These are phyloP conservation scores for Aureobasidium musti DNA, from an alignment of 2,329 filamentous ascomycete genomes.

Conservation along the genomic window DNA sequence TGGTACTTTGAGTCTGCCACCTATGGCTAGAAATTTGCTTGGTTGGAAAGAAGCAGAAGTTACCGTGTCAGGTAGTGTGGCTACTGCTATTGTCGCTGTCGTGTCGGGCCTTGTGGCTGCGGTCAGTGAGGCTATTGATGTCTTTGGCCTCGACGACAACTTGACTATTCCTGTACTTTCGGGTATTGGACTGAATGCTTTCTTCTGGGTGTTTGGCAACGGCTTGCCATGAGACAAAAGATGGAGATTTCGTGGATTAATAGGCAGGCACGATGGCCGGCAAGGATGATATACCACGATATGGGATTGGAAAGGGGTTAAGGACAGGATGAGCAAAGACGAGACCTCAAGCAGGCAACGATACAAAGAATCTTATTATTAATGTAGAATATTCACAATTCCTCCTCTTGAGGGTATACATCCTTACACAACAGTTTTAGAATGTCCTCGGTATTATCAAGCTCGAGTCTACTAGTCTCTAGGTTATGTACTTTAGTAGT, in stretches of 20 bases:
- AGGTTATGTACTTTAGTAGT: slow-evolving; percentile 38
- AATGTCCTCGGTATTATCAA: slow-evolving; percentile 41
- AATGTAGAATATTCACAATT: too few species aligned
- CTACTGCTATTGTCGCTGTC: slow-evolving; percentile 77
- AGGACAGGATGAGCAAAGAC: too few species aligned
- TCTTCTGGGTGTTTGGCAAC: slow-evolving; percentile 77
- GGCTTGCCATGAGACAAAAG: background rate
- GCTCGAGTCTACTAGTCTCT: slow-evolving; percentile 46
- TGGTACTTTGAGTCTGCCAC: slow-evolving; percentile 68
- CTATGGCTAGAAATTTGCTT: slow-evolving; percentile 59
- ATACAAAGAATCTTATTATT: too few species aligned
- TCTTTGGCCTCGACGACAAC: slow-evolving; percentile 97
- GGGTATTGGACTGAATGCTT: slow-evolving; percentile 84
- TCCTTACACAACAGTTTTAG: too few species aligned
- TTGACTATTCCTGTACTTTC: slow-evolving; percentile 93
- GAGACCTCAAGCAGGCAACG: too few species aligned
- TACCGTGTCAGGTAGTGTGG: slow-evolving; percentile 68
- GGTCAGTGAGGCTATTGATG: slow-evolving; percentile 83
- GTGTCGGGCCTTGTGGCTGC: slow-evolving; percentile 88
- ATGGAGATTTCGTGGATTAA: background rate
- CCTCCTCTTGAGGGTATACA: too few species aligned
- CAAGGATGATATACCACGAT: background rate
- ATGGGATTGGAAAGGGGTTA: background rate
- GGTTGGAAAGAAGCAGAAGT: slow-evolving; percentile 62
- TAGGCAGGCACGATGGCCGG: background rate